These are phyloP conservation scores for Ceratocystiopsis brevicomis DNA, from an alignment of 2,329 filamentous ascomycete genomes.

Conservation along the genomic window DNA sequence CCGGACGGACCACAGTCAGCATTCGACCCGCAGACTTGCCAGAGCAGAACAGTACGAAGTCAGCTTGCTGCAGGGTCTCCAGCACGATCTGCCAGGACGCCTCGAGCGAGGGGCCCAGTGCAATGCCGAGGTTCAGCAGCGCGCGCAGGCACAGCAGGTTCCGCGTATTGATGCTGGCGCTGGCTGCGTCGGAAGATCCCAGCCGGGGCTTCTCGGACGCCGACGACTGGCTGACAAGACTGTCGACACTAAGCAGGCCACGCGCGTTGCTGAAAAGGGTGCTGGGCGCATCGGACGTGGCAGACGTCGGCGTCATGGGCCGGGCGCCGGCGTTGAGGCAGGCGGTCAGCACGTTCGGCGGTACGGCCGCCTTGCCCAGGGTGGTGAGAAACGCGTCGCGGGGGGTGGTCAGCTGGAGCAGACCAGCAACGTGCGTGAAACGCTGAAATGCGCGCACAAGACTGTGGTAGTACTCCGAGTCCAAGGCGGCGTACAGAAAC, in stretches of 20 bases:
- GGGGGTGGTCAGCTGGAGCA: conserved; percentile 67
- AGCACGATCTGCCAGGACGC: conserved; percentile 79
- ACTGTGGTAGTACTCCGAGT: conserved; percentile 84
- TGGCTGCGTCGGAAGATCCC: conserved; percentile 32
- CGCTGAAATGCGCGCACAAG: conserved; percentile 87
- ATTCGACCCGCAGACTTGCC: conserved; percentile 35
- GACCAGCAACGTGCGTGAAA: conserved; percentile 81
- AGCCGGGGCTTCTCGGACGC: conserved; percentile 40
- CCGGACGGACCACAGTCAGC: conserved; percentile 25
- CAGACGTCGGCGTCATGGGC: conserved; percentile 22
- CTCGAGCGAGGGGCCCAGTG: conserved; percentile 71
- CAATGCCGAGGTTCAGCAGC: conserved; percentile 86
- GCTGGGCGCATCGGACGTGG: conserved; percentile 28
- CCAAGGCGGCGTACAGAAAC: conserved; percentile 78
- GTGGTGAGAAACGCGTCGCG: conserved; percentile 91
- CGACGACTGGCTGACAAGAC: conserved; percentile 38
- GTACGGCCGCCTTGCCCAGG: conserved; percentile 79
- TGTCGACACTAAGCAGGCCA: conserved; percentile 57
- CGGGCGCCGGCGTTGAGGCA: conserved; percentile 32
- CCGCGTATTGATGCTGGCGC: conserved; percentile 54
- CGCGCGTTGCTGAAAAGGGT: conserved; percentile 53
- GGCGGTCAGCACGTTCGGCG: conserved; percentile 52
- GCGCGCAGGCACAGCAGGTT: conserved; percentile 83
- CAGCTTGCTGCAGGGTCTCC: conserved; percentile 81
- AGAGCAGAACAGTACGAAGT: conserved; percentile 59